phyloP scores from a whole-genome alignment of 129 eudicot genomes.

The Tagetes erecta region DNA sequence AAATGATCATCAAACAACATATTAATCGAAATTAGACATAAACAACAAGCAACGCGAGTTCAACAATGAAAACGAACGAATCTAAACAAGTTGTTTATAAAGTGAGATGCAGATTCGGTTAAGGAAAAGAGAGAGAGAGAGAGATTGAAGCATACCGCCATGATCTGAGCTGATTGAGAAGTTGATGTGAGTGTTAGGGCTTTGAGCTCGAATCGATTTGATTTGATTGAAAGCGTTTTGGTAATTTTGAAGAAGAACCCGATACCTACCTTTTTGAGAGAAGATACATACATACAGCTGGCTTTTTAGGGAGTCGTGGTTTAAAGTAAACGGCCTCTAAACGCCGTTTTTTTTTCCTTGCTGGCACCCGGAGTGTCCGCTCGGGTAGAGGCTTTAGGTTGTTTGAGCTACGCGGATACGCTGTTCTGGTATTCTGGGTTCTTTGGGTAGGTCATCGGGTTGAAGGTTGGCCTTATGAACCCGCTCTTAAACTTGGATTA shows the following conservation, averaged over 20 bases:
- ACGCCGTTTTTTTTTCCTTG: no score
- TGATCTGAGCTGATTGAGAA: conserved; percentile 23
- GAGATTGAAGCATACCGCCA: conserved; percentile 28
- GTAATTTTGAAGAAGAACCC: conserved; percentile 30
- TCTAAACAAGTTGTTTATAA: conserved; percentile 2
- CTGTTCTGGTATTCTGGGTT: no score
- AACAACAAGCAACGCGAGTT: neutral
- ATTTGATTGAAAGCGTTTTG: conserved; percentile 29
- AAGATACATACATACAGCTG: conserved; percentile 37
- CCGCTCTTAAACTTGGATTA: no score
- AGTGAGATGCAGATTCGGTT: neutral
- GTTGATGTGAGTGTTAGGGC: conserved; percentile 3
- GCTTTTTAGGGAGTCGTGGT: conserved; percentile 14
- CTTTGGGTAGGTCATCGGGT: no score
- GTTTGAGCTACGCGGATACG: no score
- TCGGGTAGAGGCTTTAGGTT: no score
- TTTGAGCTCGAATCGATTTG: conserved; percentile 29
- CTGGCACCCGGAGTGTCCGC: no score
- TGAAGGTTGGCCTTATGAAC: no score
- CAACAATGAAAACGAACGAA: conserved; percentile 14
- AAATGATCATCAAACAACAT: conserved; percentile 12
- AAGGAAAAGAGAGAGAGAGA: conserved; percentile 2
- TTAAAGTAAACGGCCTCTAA: no score
- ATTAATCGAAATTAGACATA: conserved; percentile 2
- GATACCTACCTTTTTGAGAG: conserved; percentile 26